Percentiles rank a stretch among this genome's conserved stretches.
Conservation (phyloP, 352 stramenopile species). For the Pythium aristosporum region DNA sequence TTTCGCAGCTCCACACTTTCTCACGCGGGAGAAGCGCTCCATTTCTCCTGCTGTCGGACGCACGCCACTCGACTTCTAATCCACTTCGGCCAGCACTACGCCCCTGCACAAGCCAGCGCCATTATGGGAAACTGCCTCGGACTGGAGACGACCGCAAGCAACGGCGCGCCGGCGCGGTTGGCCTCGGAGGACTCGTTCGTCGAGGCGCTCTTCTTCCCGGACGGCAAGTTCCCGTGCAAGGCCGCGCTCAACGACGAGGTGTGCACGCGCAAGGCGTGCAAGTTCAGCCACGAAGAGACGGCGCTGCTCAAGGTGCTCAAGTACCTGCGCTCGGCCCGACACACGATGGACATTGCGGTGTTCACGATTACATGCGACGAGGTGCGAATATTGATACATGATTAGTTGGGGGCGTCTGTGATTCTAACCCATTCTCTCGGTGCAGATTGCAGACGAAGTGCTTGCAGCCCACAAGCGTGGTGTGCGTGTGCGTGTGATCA, state of each 20-base stretch:
- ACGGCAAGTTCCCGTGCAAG: slow-evolving; percentile 57
- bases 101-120: not conserved
- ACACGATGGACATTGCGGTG: slow-evolving; percentile 66
- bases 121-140: slow-evolving; percentile 69
- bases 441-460: slow-evolving; percentile 60
- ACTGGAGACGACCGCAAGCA: slow-evolving; percentile 9
- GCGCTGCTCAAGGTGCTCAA: slow-evolving; percentile 55
- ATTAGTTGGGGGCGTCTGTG: too few relatives aligned
- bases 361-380: slow-evolving; percentile 79
- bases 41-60: not conserved
- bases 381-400: too few relatives aligned
- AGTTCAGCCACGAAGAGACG: slow-evolving; percentile 59
- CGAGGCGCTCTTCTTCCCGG: slow-evolving; percentile 76
- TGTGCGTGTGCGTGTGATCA: slow-evolving; percentile 60
- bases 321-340: slow-evolving; percentile 42
- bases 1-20: slow-evolving; percentile 9
- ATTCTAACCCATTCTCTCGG: not conserved
- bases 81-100: not conserved
- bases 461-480: slow-evolving; percentile 50
- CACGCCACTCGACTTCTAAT: not conserved
- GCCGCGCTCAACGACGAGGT: slow-evolving; percentile 42
- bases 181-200: slow-evolving; percentile 53
- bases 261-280: slow-evolving; percentile 69
- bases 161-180: slow-evolving; percentile 1
- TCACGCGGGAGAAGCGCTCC: not conserved